A percentile compares a stretch with the other conserved stretches of the same genome.
Conservation (phyloP, 495 filamentous ascomycete genomes). For the Talaromyces liani region DNA sequence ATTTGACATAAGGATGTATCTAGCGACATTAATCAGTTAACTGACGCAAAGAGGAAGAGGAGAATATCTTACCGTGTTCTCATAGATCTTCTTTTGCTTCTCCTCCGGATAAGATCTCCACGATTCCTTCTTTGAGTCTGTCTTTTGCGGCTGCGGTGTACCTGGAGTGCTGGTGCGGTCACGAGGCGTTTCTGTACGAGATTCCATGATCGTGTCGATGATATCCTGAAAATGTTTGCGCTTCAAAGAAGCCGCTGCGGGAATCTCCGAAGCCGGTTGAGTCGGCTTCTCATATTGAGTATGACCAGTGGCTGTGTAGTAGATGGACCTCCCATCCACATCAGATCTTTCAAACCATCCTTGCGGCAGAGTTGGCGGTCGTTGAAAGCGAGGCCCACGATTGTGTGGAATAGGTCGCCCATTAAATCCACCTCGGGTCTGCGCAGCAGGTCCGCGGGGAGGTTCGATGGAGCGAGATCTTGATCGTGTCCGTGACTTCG, state of each 20-base stretch:
- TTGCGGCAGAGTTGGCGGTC: constrained; percentile 54
- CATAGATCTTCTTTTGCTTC: constrained; percentile 88
- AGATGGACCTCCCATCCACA: constrained; percentile 64
- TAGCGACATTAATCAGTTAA: constrained; percentile 27
- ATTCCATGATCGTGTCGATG: constrained; percentile 72
- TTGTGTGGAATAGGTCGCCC: constrained; percentile 55
- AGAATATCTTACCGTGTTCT: constrained; percentile 61
- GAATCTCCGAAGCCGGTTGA: constrained; percentile 53
- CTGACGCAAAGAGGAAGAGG: neutral
- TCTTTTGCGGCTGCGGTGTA: constrained; percentile 41
- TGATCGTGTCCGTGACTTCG: constrained; percentile 46
- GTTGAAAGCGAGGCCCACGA: constrained; percentile 47
- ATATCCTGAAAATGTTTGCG: constrained; percentile 71
- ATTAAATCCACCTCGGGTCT: constrained; percentile 52
- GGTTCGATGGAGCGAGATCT: constrained; percentile 44
- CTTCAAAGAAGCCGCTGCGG: constrained; percentile 53
- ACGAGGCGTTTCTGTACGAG: constrained; percentile 60
- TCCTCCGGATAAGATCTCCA: constrained; percentile 74
- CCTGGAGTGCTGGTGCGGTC: constrained; percentile 44
- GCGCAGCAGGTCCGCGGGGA: constrained; percentile 42
- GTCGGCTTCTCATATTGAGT: constrained; percentile 78
- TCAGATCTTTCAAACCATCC: constrained; percentile 72
- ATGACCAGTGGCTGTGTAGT: constrained; percentile 65
- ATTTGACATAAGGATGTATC: constrained; percentile 77
- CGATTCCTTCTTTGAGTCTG: constrained; percentile 60